A percentile compares a stretch with the other conserved stretches of the same genome.
Evolutionary conservation across 495 filamentous ascomycete genomes (phyloP).

Genomic region (Echria macrotheca): DNA sequence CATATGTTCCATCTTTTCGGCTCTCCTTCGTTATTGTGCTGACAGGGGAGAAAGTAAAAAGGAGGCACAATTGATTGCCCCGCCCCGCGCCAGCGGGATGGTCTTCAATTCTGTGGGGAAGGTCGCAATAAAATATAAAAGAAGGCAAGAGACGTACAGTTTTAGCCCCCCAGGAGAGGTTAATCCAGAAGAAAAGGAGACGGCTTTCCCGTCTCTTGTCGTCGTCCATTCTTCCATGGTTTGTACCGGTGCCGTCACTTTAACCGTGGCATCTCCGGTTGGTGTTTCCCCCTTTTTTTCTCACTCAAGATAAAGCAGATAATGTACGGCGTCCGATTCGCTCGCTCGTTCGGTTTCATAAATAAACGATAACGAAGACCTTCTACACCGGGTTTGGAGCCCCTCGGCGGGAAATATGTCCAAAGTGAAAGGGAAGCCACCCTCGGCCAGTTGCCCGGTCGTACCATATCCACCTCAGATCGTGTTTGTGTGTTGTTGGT

Average conservation of each 20-base stretch:
- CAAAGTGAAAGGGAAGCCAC: constrained; percentile 3
- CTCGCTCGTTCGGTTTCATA: not conserved
- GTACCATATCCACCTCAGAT: constrained; percentile 6
- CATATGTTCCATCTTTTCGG: no score
- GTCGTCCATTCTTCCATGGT: constrained; percentile 4
- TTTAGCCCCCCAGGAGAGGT: no score
- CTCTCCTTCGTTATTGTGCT: no score
- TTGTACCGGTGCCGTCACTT: not conserved
- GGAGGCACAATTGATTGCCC: no score
- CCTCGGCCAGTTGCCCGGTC: constrained; percentile 14
- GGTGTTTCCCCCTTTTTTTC: not conserved
- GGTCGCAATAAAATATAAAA: no score
- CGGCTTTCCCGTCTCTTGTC: not conserved
- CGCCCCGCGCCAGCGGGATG: no score
- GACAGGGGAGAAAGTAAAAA: no score
- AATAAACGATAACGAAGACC: not conserved
- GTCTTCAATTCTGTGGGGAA: no score
- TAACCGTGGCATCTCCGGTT: constrained; percentile 9
- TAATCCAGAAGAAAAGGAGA: constrained; percentile 7
- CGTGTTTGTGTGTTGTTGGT: no score
- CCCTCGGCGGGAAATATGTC: not conserved
- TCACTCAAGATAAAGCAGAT: no score
- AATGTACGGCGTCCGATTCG: constrained; percentile 10
- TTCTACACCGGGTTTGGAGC: not conserved
- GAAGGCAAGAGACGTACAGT: no score